These are phyloP conservation scores for Nakaseomyces delphensis DNA, from an alignment of 1,139 yeast genomes.

Conservation along the genomic window DNA sequence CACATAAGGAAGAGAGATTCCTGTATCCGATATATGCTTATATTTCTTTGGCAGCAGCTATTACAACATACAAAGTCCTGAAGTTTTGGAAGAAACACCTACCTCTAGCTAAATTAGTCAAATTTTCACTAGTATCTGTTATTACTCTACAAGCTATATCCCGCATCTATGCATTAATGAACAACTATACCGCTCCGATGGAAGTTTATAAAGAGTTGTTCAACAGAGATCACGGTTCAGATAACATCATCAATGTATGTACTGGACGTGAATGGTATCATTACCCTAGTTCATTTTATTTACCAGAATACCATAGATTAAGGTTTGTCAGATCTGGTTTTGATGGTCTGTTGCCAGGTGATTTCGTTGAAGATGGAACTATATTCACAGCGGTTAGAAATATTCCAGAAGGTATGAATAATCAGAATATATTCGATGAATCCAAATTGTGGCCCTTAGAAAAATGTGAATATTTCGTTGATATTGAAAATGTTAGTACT, in stretches of 20 bases:
- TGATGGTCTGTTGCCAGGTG: conserved; percentile 83
- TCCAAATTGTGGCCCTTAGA: conserved; percentile 41
- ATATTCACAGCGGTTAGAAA: conserved; percentile 28
- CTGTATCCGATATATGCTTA: conserved; percentile 77
- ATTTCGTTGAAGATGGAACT: conserved; percentile 46
- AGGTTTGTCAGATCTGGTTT: conserved; percentile 70
- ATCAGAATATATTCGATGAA: conserved; percentile 50
- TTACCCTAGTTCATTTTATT: conserved; percentile 78
- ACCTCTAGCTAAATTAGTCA: conserved; percentile 11
- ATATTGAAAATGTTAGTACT: conserved; percentile 33
- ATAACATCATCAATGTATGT: conserved; percentile 49
- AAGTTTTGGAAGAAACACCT: conserved; percentile 11
- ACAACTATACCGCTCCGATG: conserved; percentile 57
- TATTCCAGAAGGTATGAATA: conserved; percentile 62
- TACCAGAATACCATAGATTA: conserved; percentile 53
- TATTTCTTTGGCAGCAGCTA: conserved; percentile 54
- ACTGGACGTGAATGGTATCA: conserved; percentile 94
- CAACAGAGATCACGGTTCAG: conserved; percentile 14
- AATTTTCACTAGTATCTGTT: conserved; percentile 8
- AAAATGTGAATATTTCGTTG: conserved; percentile 53
- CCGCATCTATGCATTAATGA: conserved; percentile 41
- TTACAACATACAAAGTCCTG: conserved; percentile 36
- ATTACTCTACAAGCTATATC: conserved; percentile 29
- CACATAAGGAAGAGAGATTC: conserved; percentile 92
- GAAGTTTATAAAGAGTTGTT: conserved; percentile 34